phyloP scores from a whole-genome alignment of 176 grass and related monocot genomes.

The Bothriochloa decipiens region DNA sequence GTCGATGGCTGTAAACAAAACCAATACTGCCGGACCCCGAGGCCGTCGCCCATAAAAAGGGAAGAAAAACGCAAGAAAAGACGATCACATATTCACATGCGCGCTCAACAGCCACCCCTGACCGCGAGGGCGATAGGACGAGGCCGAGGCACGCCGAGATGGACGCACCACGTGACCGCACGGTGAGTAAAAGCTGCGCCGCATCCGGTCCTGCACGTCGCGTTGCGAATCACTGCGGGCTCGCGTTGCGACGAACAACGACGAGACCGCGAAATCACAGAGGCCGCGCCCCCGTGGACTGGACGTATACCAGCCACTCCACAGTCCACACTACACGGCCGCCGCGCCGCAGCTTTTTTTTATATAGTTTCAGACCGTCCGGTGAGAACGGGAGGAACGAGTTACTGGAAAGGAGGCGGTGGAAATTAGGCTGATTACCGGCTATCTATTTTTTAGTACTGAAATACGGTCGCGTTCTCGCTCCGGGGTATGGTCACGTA shows the following conservation, averaged over 20 bases:
- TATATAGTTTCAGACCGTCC: background rate
- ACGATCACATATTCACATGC: slow-evolving; percentile 3
- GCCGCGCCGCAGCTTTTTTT: background rate
- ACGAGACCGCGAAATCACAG: background rate
- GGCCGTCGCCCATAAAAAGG: background rate
- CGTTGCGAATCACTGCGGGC: slow-evolving; percentile 23
- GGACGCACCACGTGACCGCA: slow-evolving; percentile 24
- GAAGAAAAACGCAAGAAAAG: slow-evolving; percentile 14
- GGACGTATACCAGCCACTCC: too few relatives aligned
- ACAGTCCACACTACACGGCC: background rate
- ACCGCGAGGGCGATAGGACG: background rate
- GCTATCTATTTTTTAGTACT: too few relatives aligned
- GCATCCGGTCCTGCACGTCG: slow-evolving; percentile 24
- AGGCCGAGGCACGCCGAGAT: background rate
- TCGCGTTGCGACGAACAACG: background rate
- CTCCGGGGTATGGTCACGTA: too few relatives aligned
- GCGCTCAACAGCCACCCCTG: background rate
- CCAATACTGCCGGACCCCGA: background rate
- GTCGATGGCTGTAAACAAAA: slow-evolving; percentile 1
- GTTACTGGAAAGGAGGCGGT: too few relatives aligned
- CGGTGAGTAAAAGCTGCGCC: slow-evolving; percentile 32
- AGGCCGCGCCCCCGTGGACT: background rate
- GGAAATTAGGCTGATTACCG: too few relatives aligned
- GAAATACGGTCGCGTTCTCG: too few relatives aligned
- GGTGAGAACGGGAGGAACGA: background rate